A percentile compares a stretch with the other conserved stretches of the same genome.
Evolutionary conservation across 2,329 filamentous ascomycete species (phyloP).

Genomic region (Cladophialophora immunda): DNA sequence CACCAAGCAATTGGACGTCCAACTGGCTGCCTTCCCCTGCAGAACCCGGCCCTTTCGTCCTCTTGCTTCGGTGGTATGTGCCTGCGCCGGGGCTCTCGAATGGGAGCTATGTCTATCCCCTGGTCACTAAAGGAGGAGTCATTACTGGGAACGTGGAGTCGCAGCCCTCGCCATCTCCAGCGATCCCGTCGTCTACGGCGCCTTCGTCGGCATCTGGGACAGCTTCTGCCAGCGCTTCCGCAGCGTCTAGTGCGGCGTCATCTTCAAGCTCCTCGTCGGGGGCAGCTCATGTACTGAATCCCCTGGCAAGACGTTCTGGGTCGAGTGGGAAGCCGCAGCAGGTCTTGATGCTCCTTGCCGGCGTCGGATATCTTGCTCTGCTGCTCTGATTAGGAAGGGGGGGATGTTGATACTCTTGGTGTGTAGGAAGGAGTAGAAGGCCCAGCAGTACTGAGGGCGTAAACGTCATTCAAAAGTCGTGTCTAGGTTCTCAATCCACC

Average conservation of each 20-base stretch:
- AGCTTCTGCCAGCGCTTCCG: neutral
- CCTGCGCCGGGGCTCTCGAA: neutral
- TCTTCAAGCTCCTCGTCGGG: neutral
- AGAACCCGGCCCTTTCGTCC: constrained; percentile 2
- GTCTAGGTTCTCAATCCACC: too few species aligned
- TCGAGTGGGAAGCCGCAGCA: neutral
- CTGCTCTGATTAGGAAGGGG: neutral
- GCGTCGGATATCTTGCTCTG: neutral
- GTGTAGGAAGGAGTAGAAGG: too few species aligned
- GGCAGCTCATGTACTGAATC: neutral
- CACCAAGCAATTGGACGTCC: constrained; percentile 12
- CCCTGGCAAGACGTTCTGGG: neutral
- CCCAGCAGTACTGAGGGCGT: too few species aligned
- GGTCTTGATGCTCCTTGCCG: neutral
- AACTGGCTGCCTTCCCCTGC: constrained; percentile 13
- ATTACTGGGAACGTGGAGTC: neutral
- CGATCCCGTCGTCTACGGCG: neutral
- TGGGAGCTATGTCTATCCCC: neutral
- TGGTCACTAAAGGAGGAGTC: neutral
- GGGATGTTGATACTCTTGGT: neutral
- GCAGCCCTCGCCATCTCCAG: neutral
- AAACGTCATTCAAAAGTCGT: too few species aligned
- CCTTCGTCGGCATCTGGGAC: neutral
- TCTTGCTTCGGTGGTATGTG: constrained; percentile 10
- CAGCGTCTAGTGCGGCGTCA: neutral